These are phyloP conservation scores for Phalaenopsis equestris DNA, from an alignment of 106 monocot genomes.

Conservation along the genomic window DNA sequence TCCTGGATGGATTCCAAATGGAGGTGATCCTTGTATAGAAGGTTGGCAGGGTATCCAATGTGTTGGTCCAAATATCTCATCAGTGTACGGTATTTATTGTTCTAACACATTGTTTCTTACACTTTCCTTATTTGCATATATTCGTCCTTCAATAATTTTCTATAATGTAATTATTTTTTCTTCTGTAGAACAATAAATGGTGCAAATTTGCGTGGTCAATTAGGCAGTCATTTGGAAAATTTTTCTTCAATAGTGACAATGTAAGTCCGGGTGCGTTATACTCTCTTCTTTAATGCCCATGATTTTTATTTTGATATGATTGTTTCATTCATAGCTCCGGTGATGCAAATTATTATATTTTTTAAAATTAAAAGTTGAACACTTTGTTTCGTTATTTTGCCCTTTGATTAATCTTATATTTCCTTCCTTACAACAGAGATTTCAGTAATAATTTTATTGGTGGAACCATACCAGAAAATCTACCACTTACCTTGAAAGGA, in stretches of 20 bases:
- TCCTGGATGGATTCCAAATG: slow-evolving; percentile 83
- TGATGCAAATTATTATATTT: slow-evolving; percentile 2
- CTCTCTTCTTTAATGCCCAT: neutral
- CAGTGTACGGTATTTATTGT: slow-evolving; percentile 51
- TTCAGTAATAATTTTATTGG: slow-evolving; percentile 98
- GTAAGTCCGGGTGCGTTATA: slow-evolving; percentile 32
- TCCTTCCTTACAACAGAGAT: slow-evolving; percentile 41
- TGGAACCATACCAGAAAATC: slow-evolving; percentile 77
- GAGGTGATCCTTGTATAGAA: slow-evolving; percentile 82
- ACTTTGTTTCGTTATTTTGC: slow-evolving; percentile 1
- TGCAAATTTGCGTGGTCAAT: slow-evolving; percentile 83
- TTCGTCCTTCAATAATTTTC: slow-evolving; percentile 7
- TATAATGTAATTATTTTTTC: neutral
- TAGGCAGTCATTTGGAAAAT: slow-evolving; percentile 63
- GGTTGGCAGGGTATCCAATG: slow-evolving; percentile 90
- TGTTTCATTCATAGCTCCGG: neutral
- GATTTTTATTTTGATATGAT: neutral
- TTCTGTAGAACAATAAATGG: slow-evolving; percentile 60
- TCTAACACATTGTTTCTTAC: neutral
- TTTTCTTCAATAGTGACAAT: slow-evolving; percentile 75
- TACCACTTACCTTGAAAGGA: slow-evolving; percentile 62
- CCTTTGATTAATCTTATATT: slow-evolving; percentile 4
- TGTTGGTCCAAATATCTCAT: slow-evolving; percentile 66
- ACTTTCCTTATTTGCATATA: neutral
- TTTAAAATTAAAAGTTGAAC: neutral